Percentiles rank a stretch among this genome's conserved stretches.
These are phyloP conservation scores for Digitaria exilis DNA, from an alignment of 202 grass and related monocot genomes.

Conservation along the genomic window DNA sequence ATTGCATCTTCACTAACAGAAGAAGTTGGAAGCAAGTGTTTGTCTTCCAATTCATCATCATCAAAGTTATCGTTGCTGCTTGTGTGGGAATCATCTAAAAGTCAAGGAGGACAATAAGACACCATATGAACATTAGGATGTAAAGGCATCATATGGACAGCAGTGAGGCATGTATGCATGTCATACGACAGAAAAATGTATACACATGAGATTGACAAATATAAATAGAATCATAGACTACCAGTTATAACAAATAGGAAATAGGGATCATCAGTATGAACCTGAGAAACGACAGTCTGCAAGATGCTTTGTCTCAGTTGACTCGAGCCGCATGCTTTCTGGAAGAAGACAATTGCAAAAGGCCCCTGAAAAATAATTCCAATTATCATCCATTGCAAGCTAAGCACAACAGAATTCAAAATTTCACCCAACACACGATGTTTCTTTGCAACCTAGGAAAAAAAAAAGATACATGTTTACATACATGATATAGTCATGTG, in stretches of 20 bases:
- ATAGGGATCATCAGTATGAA: constrained; percentile 31
- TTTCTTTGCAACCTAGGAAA: not conserved
- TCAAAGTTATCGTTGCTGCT: constrained; percentile 53
- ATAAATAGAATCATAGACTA: constrained; percentile 8
- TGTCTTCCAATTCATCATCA: constrained; percentile 77
- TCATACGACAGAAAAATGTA: not conserved
- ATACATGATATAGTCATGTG: not conserved
- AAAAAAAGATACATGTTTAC: not conserved
- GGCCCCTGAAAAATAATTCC: constrained; percentile 64
- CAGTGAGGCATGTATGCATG: not conserved
- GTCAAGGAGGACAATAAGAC: not conserved
- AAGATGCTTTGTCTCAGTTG: constrained; percentile 73
- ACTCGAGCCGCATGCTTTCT: constrained; percentile 82
- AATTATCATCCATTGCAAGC: constrained; percentile 17
- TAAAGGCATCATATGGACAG: not conserved
- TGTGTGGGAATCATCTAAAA: constrained; percentile 54
- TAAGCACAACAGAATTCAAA: not conserved
- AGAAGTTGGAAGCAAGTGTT: constrained; percentile 70
- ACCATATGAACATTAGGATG: not conserved
- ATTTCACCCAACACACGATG: not conserved
- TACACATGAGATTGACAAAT: not conserved
- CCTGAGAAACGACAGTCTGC: constrained; percentile 74
- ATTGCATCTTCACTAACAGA: constrained; percentile 57
- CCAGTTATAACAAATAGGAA: not conserved
- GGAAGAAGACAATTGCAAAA: constrained; percentile 97